These are phyloP conservation scores for Plasmodiophora brassicae DNA, from an alignment of 208 protist species.

Conservation along the genomic window DNA sequence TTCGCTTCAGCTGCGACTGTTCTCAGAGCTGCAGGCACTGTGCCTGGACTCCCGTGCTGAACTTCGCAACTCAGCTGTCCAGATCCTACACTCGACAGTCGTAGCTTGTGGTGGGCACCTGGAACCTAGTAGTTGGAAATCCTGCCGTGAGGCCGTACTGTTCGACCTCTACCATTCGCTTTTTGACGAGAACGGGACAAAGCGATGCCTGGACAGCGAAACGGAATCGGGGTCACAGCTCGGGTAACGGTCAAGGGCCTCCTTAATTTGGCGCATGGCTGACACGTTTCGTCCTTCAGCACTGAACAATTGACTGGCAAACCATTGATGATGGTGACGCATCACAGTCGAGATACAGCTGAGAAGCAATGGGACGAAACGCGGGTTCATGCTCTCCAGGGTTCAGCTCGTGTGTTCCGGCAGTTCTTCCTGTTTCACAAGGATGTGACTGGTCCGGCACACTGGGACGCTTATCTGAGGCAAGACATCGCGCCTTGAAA, in stretches of 20 bases:
- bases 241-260: neutral
- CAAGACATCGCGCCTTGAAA: neutral
- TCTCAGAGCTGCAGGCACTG: neutral
- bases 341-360: constrained; percentile 7
- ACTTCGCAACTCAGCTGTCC: constrained; percentile 4
- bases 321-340: neutral
- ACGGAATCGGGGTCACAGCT: neutral
- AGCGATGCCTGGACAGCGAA: neutral
- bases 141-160: neutral
- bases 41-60: neutral
- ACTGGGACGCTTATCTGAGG: constrained; percentile 9
- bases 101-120: neutral
- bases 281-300: neutral
- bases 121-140: neutral
- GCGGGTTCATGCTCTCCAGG: neutral
- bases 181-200: neutral
- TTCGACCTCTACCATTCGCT: neutral
- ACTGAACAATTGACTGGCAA: neutral
- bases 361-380: constrained; percentile 32
- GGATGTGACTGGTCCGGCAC: neutral
- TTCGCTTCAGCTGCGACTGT: neutral
- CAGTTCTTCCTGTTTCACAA: constrained; percentile 14
- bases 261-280: neutral
- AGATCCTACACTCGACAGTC: constrained; percentile 17
- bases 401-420: neutral